Evolutionary conservation across 2,329 filamentous ascomycete species (phyloP).

Genomic region (Chaetomiaceae sp.): DNA sequence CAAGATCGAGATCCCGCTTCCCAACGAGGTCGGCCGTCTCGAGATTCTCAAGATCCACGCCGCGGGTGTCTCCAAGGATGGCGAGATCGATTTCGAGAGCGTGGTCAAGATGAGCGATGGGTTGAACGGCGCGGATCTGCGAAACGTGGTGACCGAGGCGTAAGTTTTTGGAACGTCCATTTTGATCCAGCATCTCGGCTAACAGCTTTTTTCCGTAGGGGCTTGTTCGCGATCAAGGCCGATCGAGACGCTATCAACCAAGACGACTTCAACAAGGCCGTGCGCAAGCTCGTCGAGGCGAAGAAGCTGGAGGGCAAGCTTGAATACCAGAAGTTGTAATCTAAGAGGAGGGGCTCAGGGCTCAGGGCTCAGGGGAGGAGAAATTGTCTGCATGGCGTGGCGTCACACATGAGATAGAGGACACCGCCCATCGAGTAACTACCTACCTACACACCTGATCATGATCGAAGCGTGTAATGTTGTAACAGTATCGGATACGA

Average conservation of each 20-base stretch:
- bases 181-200: no score
- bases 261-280: conserved; percentile 98
- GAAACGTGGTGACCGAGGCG: conserved; percentile 98
- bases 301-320: conserved; percentile 99
- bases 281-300: conserved; percentile 91
- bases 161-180: no score
- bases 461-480: conserved; percentile 20
- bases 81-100: conserved; percentile 97
- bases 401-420: background rate
- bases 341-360: background rate
- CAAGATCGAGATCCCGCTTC: conserved; percentile 96
- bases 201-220: conserved; percentile 50
- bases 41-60: conserved; percentile 99
- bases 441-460: conserved; percentile 5
- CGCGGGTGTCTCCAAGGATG: conserved; percentile 77
- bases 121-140: conserved; percentile 92
- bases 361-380: background rate
- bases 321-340: conserved; percentile 90
- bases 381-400: no score
- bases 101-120: conserved; percentile 99
- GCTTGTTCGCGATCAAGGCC: conserved; percentile 96
- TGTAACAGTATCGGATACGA: conserved; percentile 19
- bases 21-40: conserved; percentile 91
- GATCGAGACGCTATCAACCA: conserved; percentile 95
- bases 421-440: background rate